Evolutionary conservation across 2,329 filamentous ascomycete species (phyloP), one percentile per base, ranked within the genome.

Genomic region (Clarireedia monteithiana): DNA sequence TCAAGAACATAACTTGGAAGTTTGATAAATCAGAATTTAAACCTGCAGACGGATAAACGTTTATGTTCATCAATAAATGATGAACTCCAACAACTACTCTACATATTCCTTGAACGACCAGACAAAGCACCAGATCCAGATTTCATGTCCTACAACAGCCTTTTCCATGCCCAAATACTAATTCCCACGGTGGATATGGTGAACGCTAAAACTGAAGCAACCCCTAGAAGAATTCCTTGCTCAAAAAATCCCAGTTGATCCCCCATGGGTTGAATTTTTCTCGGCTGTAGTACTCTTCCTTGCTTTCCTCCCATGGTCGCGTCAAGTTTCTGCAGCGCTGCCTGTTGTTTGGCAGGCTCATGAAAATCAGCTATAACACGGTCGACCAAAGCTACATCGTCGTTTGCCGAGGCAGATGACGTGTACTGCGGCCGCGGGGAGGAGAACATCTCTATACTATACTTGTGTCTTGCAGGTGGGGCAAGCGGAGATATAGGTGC

Each of bases 191-290:
- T 20, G 9, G 60, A 58, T 15, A 63, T n/a, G 10, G 62, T 34
- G 27, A 63, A 39, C 12, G 46, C 63, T 36, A n/a, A 40, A 9
- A 57, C 50, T 5, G 70, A 47, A 2, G 68, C 62, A 5, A 64
- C 63, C 2, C 71, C 71, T 0, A 68, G 69, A 3, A 78, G 61
- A 36, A 78, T 69, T 0, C 75, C 76, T 57, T 76, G 73, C 57
- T 77, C 74, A 59, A 79, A 79, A 65, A 77, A 78, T 0, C 75
- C 76, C 27, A 77, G 48, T 47, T 68, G 58, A 56, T 60, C 39
- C 53, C 74, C 60, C 30, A 63, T 34, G 10, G 30, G 30, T 12
- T 34, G 60, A 2, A 66, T 67, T 59, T 75, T 69, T 3, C 69
- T 69, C 2, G 68, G 68, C 3, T 72, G 30, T 55, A 55, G 58